These are phyloP conservation scores for Shiraia sp. DNA, from an alignment of 2,329 filamentous ascomycete species.

Conservation along the genomic window DNA sequence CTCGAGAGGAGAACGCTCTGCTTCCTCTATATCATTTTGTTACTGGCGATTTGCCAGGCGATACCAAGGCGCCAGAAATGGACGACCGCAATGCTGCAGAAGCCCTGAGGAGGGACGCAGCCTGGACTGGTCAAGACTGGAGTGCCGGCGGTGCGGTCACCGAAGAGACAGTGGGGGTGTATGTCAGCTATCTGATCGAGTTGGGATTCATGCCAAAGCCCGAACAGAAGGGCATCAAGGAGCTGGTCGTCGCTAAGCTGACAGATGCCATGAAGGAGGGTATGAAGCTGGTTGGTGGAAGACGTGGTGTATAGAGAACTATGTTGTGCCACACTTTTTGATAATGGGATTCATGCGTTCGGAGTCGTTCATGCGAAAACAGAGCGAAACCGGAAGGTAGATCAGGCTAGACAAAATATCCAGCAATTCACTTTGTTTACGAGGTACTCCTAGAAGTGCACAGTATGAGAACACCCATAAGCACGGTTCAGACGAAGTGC, in stretches of 20 bases:
- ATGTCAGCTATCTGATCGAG: slow-evolving; percentile 65
- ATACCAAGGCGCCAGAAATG: slow-evolving; percentile 73
- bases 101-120: slow-evolving; percentile 66
- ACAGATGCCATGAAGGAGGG: slow-evolving; percentile 40
- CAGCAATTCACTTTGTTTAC: too few relatives aligned
- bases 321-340: not conserved
- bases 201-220: slow-evolving; percentile 62
- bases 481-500: too few relatives aligned
- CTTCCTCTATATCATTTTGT: slow-evolving; percentile 74
- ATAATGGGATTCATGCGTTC: slow-evolving; percentile 48
- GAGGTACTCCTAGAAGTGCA: too few relatives aligned
- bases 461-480: too few relatives aligned
- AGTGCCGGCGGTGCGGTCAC: slow-evolving; percentile 61
- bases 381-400: too few relatives aligned
- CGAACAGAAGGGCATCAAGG: slow-evolving; percentile 32
- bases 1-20: slow-evolving; percentile 71
- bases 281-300: slow-evolving; percentile 38
- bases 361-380: slow-evolving; percentile 52
- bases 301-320: slow-evolving; percentile 29
- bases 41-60: slow-evolving; percentile 68
- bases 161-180: slow-evolving; percentile 64
- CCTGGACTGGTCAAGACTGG: slow-evolving; percentile 62
- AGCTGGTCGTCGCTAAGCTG: slow-evolving; percentile 29
- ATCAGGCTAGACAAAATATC: too few relatives aligned
- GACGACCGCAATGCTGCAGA: slow-evolving; percentile 71